These are phyloP conservation scores for Marsdenia floribunda DNA, from an alignment of 257 asterid species.

Conservation along the genomic window DNA sequence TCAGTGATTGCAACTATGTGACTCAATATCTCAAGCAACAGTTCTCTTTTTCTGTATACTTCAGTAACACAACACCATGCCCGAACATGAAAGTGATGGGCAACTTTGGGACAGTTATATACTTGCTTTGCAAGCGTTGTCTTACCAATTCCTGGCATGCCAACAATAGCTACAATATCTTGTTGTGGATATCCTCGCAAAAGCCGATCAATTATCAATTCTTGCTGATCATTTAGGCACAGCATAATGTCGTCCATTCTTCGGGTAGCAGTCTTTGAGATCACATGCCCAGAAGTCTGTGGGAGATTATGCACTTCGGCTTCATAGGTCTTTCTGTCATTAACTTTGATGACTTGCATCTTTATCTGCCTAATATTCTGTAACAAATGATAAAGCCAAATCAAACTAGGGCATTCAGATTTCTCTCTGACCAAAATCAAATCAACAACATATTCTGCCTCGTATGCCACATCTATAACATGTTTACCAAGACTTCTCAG, in stretches of 20 bases:
- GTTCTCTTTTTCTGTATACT: not conserved
- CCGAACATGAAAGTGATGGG: conserved; percentile 5
- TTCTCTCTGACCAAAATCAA: not conserved
- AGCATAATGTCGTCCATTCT: not conserved
- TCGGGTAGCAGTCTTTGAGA: too few species aligned
- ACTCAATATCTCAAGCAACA: conserved; percentile 14
- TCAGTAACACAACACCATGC: conserved; percentile 18
- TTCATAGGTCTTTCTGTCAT: not conserved
- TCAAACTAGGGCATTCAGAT: not conserved
- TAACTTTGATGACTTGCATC: not conserved
- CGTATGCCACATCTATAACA: not conserved
- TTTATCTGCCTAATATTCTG: not conserved
- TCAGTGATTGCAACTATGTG: not conserved
- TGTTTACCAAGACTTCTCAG: not conserved
- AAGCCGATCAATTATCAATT: not conserved
- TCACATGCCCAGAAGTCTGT: not conserved
- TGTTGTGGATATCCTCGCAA: not conserved
- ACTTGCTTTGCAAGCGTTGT: conserved; percentile 15
- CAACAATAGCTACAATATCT: conserved; percentile 4
- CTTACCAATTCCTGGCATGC: conserved; percentile 17
- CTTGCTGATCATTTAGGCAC: conserved; percentile 1
- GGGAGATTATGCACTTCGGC: not conserved
- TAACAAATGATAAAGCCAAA: conserved; percentile 11
- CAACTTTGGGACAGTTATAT: not conserved
- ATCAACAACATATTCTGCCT: conserved; percentile 4